These are phyloP conservation scores for Monilinia fructicola DNA, from an alignment of 2,329 filamentous ascomycete species.

Conservation along the genomic window DNA sequence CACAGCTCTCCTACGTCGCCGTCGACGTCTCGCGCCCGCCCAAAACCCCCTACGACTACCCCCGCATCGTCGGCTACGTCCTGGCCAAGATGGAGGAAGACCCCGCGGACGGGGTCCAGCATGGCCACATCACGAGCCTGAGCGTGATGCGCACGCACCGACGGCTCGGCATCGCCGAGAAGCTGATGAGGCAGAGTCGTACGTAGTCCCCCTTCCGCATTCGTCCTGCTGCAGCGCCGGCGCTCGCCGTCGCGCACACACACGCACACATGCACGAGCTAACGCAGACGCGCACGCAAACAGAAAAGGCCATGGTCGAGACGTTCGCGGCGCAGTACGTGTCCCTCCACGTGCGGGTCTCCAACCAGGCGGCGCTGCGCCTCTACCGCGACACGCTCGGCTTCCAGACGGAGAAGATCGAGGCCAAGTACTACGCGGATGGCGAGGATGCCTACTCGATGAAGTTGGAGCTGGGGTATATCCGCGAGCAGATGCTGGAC, in stretches of 20 bases:
- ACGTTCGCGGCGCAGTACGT: conserved; percentile 90
- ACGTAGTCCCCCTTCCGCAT: conserved; percentile 44
- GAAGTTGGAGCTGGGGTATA: conserved; percentile 73
- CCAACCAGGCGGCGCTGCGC: conserved; percentile 85
- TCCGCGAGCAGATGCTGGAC: conserved; percentile 54
- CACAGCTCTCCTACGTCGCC: conserved; percentile 93
- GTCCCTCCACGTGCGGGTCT: conserved; percentile 91
- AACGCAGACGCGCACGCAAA: neutral
- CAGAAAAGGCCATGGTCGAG: conserved; percentile 95
- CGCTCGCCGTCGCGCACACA: too few species aligned
- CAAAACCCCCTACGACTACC: conserved; percentile 80
- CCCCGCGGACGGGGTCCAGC: conserved; percentile 82
- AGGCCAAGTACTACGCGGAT: conserved; percentile 93
- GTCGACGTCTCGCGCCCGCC: conserved; percentile 83
- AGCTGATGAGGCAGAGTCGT: conserved; percentile 96
- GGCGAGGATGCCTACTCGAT: conserved; percentile 95
- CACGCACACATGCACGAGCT: too few species aligned
- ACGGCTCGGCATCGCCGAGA: conserved; percentile 88
- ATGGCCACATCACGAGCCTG: conserved; percentile 94
- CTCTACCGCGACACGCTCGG: conserved; percentile 91
- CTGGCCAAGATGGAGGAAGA: conserved; percentile 99
- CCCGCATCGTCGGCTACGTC: conserved; percentile 98
- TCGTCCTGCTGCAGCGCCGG: neutral
- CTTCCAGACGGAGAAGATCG: conserved; percentile 83
- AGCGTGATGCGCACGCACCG: conserved; percentile 96